Evolutionary conservation across 2,329 filamentous ascomycete species (phyloP).

Genomic region (Trichoderma guizhouense): DNA sequence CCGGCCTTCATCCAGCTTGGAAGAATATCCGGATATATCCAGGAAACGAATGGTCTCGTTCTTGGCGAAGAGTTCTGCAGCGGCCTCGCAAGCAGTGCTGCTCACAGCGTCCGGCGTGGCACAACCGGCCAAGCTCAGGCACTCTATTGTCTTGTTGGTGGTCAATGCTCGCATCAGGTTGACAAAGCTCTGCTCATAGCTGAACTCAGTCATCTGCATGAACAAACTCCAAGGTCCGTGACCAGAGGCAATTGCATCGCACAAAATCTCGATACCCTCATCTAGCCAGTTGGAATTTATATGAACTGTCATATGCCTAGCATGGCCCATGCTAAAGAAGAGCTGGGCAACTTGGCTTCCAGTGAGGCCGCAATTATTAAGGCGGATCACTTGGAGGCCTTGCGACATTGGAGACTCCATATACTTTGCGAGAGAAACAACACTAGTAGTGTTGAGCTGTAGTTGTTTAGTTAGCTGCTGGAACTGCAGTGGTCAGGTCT

Average conservation of each 20-base stretch:
- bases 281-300: conserved; percentile 54
- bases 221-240: conserved; percentile 50
- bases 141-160: conserved; percentile 47
- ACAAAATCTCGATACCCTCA: conserved; percentile 48
- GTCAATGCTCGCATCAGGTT: conserved; percentile 49
- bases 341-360: conserved; percentile 49
- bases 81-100: conserved; percentile 44
- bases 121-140: conserved; percentile 53
- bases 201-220: conserved; percentile 57
- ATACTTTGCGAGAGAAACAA: conserved; percentile 46
- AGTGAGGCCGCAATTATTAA: conserved; percentile 52
- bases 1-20: conserved; percentile 56
- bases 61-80: conserved; percentile 49
- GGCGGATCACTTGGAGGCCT: conserved; percentile 42
- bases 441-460: conserved; percentile 49
- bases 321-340: conserved; percentile 48
- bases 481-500: too few species aligned
- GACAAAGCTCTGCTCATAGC: conserved; percentile 49
- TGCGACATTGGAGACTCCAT: conserved; percentile 40
- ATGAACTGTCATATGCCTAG: conserved; percentile 46
- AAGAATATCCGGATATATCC: conserved; percentile 55
- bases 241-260: conserved; percentile 44
- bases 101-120: conserved; percentile 47
- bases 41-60: conserved; percentile 52
- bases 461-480: conserved; percentile 1